phyloP scores from a whole-genome alignment of 192 early-diverging fungal species.

The Coemansia sp. region DNA sequence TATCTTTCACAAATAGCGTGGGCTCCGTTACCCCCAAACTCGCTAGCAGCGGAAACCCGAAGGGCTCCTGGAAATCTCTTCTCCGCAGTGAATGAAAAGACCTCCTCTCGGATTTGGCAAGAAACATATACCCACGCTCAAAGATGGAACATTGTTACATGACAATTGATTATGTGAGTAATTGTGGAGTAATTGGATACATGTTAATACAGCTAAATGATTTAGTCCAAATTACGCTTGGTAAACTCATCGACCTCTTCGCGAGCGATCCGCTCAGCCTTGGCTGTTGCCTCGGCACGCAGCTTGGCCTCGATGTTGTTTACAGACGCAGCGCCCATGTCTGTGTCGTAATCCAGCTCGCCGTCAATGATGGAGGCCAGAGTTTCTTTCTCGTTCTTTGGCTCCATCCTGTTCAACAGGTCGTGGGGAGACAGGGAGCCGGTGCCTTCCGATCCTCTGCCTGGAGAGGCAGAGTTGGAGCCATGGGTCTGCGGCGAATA shows the following conservation, averaged over 20 bases:
- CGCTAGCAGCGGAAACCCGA: background rate
- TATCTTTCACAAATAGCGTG: background rate
- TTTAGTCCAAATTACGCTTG: slow-evolving; percentile 15
- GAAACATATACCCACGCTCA: background rate
- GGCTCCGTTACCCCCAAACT: background rate
- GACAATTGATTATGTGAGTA: background rate
- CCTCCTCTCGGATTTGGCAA: no score
- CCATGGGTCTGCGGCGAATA: slow-evolving; percentile 22
- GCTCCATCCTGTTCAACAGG: slow-evolving; percentile 41
- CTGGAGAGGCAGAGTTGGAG: slow-evolving; percentile 2
- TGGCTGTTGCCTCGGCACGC: slow-evolving; percentile 25
- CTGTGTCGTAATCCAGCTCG: slow-evolving; percentile 54
- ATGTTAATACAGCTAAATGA: background rate
- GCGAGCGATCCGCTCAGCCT: slow-evolving; percentile 32
- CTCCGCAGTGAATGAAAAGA: no score
- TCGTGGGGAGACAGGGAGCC: slow-evolving; percentile 24
- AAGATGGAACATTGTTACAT: background rate
- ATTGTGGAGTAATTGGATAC: background rate
- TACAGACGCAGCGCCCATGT: slow-evolving; percentile 46
- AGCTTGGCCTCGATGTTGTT: slow-evolving; percentile 42
- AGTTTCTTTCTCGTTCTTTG: slow-evolving; percentile 32
- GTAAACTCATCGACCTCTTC: slow-evolving; percentile 24
- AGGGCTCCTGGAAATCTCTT: background rate
- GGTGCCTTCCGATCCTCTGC: background rate
- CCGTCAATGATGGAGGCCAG: slow-evolving; percentile 52